phyloP scores from a whole-genome alignment of 352 stramenopile genomes.

The Globisporangium spinosum region DNA sequence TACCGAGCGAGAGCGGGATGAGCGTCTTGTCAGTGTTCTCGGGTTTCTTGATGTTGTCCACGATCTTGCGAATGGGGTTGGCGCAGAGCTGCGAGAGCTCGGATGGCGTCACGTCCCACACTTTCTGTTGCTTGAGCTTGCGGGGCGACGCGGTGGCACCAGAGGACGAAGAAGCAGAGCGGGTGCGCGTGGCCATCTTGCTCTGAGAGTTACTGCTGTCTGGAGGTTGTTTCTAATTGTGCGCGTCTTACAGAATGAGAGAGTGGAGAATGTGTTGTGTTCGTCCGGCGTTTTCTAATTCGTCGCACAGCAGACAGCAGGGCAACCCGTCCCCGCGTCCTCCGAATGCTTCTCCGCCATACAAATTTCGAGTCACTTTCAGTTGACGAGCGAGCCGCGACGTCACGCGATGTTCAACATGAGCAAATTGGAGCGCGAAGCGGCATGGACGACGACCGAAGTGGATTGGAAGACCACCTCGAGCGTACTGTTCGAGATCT shows the following conservation, averaged over 20 bases:
- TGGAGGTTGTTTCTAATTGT: neutral
- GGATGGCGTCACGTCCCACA: conserved; percentile 67
- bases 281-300: neutral
- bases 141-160: conserved; percentile 17
- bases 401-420: neutral
- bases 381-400: neutral
- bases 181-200: conserved; percentile 43
- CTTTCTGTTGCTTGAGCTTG: conserved; percentile 42
- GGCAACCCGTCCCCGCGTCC: neutral
- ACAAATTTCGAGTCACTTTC: neutral
- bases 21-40: conserved; percentile 85
- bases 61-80: conserved; percentile 94
- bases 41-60: conserved; percentile 93
- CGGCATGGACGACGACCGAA: conserved; percentile 1
- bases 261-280: conserved; percentile 9
- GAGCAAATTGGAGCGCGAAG: neutral
- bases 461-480: conserved; percentile 1
- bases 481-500: neutral
- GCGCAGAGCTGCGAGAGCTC: conserved; percentile 61
- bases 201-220: neutral
- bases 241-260: conserved; percentile 7
- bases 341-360: neutral
- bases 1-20: conserved; percentile 91
- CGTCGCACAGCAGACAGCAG: neutral
- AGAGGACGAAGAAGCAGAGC: conserved; percentile 15